phyloP scores from a whole-genome alignment of 176 grass and related monocot genomes.

The Cenchrus purpureus region DNA sequence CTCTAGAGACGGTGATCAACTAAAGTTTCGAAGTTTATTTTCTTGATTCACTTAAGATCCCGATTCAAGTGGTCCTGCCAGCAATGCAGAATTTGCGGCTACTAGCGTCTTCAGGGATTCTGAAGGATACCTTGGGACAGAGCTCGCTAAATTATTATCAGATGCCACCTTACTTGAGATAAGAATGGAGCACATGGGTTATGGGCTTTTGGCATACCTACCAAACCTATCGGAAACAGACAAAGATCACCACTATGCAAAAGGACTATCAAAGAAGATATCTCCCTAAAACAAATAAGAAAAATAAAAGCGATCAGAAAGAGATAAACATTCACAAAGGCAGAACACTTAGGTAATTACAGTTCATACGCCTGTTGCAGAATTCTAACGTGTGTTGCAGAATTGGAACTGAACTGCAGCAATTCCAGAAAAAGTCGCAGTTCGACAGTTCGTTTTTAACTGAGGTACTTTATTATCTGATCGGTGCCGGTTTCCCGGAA shows the following conservation, averaged over 20 bases:
- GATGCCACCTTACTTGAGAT: background rate
- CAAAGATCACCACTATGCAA: background rate
- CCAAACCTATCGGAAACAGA: slow-evolving; percentile 19
- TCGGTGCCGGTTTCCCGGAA: background rate
- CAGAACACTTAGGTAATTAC: background rate
- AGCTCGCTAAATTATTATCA: background rate
- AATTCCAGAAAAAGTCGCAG: background rate
- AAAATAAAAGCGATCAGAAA: background rate
- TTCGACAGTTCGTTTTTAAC: background rate
- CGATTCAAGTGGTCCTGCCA: background rate
- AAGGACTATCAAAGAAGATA: background rate
- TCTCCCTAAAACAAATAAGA: background rate
- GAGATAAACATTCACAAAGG: background rate
- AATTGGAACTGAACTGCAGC: background rate
- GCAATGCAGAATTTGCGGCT: slow-evolving; percentile 15
- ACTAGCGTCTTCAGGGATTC: background rate
- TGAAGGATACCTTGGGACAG: background rate
- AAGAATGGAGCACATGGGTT: slow-evolving; percentile 13
- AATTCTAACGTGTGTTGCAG: background rate
- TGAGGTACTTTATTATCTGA: background rate
- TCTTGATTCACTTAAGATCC: slow-evolving; percentile 12
- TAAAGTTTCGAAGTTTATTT: background rate
- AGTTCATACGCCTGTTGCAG: background rate
- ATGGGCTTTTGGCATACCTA: slow-evolving; percentile 9
- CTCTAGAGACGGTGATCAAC: background rate